These are phyloP conservation scores for Solanum virginianum DNA, from an alignment of 257 asterid species.

Conservation along the genomic window DNA sequence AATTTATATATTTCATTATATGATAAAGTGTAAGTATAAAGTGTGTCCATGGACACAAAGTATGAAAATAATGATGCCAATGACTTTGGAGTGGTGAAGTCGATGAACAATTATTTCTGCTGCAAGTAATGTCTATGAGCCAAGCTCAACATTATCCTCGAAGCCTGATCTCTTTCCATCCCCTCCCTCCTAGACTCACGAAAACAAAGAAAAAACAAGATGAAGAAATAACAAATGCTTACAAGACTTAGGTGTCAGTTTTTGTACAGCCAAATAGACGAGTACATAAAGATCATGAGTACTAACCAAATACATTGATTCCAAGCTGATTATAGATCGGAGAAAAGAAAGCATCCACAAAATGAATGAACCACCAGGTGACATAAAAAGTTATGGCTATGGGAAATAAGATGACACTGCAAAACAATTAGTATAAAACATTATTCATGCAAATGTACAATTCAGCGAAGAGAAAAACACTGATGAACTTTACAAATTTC, in stretches of 20 bases:
- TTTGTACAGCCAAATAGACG: neutral
- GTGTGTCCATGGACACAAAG: neutral
- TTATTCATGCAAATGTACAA: neutral
- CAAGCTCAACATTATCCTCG: neutral
- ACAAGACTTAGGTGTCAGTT: neutral
- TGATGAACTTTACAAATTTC: too few relatives aligned
- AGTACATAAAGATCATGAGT: neutral
- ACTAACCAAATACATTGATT: conserved; percentile 55
- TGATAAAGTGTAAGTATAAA: neutral
- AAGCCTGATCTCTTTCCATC: neutral
- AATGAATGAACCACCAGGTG: conserved; percentile 79
- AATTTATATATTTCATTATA: neutral
- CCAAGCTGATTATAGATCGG: conserved; percentile 66
- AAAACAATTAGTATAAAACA: neutral
- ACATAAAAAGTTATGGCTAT: conserved; percentile 68
- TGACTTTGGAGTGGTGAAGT: neutral
- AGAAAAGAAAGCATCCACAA: conserved; percentile 77
- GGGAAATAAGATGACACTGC: conserved; percentile 75
- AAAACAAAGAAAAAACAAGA: neutral
- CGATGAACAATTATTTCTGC: neutral
- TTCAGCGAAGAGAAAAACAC: neutral
- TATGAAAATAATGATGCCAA: neutral
- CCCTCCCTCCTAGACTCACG: neutral
- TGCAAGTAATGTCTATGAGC: neutral
- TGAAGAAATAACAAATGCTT: neutral